Evolutionary conservation across 768 basidiomycete species (phyloP), one percentile per base, ranked within the genome.

Genomic region (Fibroporia radiculosa): DNA sequence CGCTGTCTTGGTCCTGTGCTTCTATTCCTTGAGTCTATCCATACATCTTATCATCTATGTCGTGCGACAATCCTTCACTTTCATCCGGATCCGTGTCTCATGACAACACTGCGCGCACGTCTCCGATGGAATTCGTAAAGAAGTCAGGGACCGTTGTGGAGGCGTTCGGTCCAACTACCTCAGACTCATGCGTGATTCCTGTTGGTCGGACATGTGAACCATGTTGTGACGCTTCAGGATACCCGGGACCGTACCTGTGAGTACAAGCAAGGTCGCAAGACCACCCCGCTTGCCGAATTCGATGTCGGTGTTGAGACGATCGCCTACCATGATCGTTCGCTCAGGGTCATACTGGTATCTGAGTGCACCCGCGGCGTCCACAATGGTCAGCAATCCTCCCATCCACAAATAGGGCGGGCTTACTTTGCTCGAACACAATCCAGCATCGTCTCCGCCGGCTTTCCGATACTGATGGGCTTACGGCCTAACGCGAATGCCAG

Each of bases 301-400:
- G 55, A 99, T 97, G 64, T 99, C 95, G 4, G 96, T 98, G 61
- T 89, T 85, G 52, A 99, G 73, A 48, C 95, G 78, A 66, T 99
- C 95, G 32, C 95, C 95, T 35, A 98, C 73, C 91, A 99, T 97
- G 61, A 98, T 80, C 13, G 93, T 93, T 42, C 81, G 71, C 48
- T 73, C 67, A 33, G 89, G 89, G 64, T 98, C 86, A 61, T 90
- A 93, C 37, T 86, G 62, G 54, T 93, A 80, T 63, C 93, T 96
- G 50, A 11, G 6, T 13, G 13, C 24, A 46, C 20, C 11, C 7
- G 35, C 8, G 8, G 14, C 3, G 25, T 50, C 48, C 18, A 16
- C 18, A 33, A 24, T 22, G n/a, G 28, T n/a, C n/a, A 10, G 29
- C n/a, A 31, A 31, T 31, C 8, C 29, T 8, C n/a, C 29, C 10